Base-by-base conservation (phyloP, 2,329 filamentous ascomycete species). In the Pseudomassariella vexata region DNA sequence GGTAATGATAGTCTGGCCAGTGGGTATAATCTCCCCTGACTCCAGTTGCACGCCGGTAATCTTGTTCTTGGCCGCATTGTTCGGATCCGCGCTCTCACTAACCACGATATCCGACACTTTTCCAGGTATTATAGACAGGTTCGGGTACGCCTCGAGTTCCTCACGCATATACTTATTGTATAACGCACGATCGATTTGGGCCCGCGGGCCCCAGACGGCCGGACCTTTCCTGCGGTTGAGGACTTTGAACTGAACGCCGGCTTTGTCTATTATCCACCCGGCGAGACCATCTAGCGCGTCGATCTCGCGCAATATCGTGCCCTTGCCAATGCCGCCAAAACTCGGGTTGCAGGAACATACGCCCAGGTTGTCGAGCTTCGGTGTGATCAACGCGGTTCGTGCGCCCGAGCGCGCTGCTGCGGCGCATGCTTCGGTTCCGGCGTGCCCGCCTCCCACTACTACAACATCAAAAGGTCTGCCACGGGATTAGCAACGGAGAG, bases 311-410 rank as follows among this genome's bases (percentile, higher is more conserved):
- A 98, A 68, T 67, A 98, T 95, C 8, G 86, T 96, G 11, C 92
- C 92, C 57, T 98, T 98, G 26, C 92, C 92, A 47, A 98, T 96
- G n/a, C 92, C 92, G 23, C 92, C 92, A 53, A 98, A 94, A 42
- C 87, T 94, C 2, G 90, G 90, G 56, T 96, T 96, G 64, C 90
- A 96, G 21, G 89, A 95, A 63, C 90, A 96, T 19, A 92, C 86
- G 34, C 90, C 90, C 14, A 96, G 79, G 48, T 95, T 95, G 37
- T 89, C 81, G 36, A 86, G 60, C 38, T 84, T 87, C 3, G 90
- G 92, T 2, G 92, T 98, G 29, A 98, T 71, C 44, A 98, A 74
- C 2, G 84, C 90, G 24, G 92, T 96, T 48, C 81, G 79, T 30
- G 90, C 92, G 32, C 92, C 92, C 11, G 85, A 76, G 50, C 92